phyloP scores from a whole-genome alignment of 108 stramenopile genomes.

The Tribonema minus region DNA sequence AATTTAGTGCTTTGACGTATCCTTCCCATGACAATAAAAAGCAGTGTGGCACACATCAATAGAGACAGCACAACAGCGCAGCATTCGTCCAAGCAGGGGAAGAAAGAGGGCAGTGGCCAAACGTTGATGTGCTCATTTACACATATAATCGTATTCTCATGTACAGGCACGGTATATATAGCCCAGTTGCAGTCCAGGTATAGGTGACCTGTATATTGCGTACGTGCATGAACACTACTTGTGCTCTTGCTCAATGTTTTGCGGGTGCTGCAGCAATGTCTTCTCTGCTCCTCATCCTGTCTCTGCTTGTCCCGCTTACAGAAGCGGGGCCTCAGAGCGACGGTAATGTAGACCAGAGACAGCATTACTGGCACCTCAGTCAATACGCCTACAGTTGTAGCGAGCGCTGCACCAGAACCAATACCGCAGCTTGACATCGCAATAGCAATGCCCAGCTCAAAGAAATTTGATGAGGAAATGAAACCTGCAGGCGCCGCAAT shows the following conservation, averaged over 20 bases:
- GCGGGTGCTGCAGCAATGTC: not conserved
- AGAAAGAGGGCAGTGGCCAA: too few species aligned
- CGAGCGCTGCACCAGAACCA: slow-evolving; percentile 2
- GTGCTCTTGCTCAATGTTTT: not conserved
- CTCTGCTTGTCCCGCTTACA: not conserved
- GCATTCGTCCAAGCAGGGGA: too few species aligned
- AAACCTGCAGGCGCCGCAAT: not conserved
- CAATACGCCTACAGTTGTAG: slow-evolving; percentile 8
- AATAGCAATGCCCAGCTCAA: slow-evolving; percentile 13
- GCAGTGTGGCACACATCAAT: too few species aligned
- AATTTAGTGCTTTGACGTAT: too few species aligned
- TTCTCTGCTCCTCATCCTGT: not conserved
- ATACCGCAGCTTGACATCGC: not conserved
- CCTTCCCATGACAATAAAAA: too few species aligned
- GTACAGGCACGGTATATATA: too few species aligned
- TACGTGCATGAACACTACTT: too few species aligned
- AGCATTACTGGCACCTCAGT: slow-evolving; percentile 17
- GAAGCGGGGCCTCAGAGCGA: not conserved
- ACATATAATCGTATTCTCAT: too few species aligned
- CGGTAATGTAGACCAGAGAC: not conserved
- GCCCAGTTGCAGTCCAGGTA: too few species aligned
- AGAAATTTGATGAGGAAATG: slow-evolving; percentile 19
- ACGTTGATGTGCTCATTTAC: too few species aligned
- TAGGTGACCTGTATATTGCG: too few species aligned
- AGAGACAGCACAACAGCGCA: too few species aligned